These are phyloP conservation scores for Cordyceps cateniannulata DNA, from an alignment of 2,329 filamentous ascomycete species.

Conservation along the genomic window DNA sequence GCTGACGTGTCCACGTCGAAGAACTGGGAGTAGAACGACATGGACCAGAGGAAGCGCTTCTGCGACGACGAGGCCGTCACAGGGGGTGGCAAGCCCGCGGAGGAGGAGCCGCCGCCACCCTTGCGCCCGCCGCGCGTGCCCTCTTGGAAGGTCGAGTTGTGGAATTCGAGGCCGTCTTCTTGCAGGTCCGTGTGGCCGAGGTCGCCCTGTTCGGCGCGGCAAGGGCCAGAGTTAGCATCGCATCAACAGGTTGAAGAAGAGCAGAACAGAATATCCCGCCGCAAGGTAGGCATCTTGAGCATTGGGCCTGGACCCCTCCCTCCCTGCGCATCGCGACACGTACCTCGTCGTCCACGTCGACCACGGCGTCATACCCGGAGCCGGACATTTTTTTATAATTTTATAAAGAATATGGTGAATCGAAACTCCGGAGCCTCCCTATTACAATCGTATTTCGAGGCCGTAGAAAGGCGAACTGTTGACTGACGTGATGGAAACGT, in stretches of 20 bases:
- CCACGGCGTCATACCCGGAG: conserved; percentile 93
- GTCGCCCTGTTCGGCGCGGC: conserved; percentile 62
- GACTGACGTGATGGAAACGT: neutral
- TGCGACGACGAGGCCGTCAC: conserved; percentile 50
- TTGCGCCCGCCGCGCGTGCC: conserved; percentile 43
- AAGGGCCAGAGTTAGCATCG: neutral
- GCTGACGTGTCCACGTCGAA: conserved; percentile 96
- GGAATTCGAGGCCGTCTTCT: conserved; percentile 92
- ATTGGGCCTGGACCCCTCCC: neutral
- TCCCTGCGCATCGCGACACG: neutral
- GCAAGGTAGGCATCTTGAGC: neutral
- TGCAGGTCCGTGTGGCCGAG: conserved; percentile 96
- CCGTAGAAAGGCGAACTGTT: neutral
- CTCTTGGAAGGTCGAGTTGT: conserved; percentile 79
- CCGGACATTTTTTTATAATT: conserved; percentile 57
- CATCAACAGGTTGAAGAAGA: too few relatives aligned
- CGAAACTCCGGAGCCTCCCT: neutral
- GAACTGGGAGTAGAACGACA: conserved; percentile 94
- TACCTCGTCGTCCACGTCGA: conserved; percentile 95
- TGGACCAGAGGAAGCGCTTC: conserved; percentile 87
- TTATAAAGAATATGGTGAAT: neutral
- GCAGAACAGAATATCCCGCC: neutral
- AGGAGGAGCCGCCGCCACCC: conserved; percentile 10
- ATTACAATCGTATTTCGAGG: neutral
- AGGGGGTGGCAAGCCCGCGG: conserved; percentile 47